Base-by-base conservation (phyloP, 169 alveolate genomes). In the Plasmodium gallinaceum region DNA sequence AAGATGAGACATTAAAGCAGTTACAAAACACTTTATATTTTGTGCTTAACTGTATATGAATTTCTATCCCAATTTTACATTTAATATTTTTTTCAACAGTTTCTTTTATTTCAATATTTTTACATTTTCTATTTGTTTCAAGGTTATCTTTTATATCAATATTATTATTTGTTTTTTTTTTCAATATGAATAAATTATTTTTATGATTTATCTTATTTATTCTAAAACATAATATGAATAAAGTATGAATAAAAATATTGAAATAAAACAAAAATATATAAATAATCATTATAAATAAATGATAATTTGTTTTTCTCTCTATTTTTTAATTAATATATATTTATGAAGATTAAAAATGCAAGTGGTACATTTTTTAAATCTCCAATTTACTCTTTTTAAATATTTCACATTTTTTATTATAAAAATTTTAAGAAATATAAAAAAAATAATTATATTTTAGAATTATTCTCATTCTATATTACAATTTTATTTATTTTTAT, bases 31-130 rank as follows among this genome's bases (percentile, higher is more conserved):
- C 92, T 52, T 94, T 94, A 61, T 45, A 66, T 20, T 93, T 94
- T 12, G 93, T 87, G 16, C 95, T 91, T 61, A 94, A 60, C 88
- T 94, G 96, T 45, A 92, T 78, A 45, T 94, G 96, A 7, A 92
- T 90, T 74, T 94, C 96, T 14, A 94, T 61, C 7, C 96, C 96
- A 51, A 92, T 92, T 26, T 87, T 52, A 58, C 88, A 74, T 61
- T 69, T 88, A 12, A 73, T 39, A 22, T 51, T 83, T 32, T 62
- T 66, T 18, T 83, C 91, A 4, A 71, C 58, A 54, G 18, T 57
- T 68, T 83, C 60, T 62, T 22, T 46, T 66, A 83, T 54, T 7
- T 12, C 54, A 20, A 18, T 60, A 20, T 37, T 66, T n/a, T 46
- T 51, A n/a, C 32, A 14, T 62, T 37, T 24, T 64, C 16, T 57